Conservation (phyloP, 2,329 filamentous ascomycete species). For the Sordariomycetes sp. region DNA sequence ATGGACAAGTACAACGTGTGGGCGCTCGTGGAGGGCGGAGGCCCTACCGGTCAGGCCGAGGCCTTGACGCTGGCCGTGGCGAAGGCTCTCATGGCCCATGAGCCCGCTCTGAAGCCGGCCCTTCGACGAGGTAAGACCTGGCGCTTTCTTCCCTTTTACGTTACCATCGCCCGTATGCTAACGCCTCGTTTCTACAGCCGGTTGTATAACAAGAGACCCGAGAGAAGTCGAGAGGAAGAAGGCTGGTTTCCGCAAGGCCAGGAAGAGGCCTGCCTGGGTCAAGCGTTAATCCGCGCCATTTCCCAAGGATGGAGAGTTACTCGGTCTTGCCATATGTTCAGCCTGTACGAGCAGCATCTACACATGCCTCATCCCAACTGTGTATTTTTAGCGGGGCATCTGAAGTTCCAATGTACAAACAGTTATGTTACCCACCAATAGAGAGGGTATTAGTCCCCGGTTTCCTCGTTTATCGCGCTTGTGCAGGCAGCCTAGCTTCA, state of each 20-base stretch:
- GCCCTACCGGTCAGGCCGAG: conserved; percentile 90
- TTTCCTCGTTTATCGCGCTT: background rate
- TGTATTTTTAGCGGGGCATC: conserved; percentile 6
- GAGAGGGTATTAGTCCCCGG: background rate
- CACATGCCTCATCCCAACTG: background rate
- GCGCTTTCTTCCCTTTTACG: background rate
- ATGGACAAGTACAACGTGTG: conserved; percentile 97
- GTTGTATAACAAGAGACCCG: conserved; percentile 80
- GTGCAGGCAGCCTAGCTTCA: background rate
- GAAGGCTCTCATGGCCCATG: conserved; percentile 79
- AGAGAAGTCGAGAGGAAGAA: conserved; percentile 97
- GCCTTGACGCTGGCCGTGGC: conserved; percentile 82
- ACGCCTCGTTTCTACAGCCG: conserved; percentile 47
- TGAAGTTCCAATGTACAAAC: conserved; percentile 3
- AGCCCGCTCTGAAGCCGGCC: conserved; percentile 79
- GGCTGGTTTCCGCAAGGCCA: conserved; percentile 86
- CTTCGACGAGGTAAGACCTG: conserved; percentile 67
- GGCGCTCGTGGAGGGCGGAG: conserved; percentile 72
- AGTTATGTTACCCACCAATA: background rate
- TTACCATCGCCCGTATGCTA: conserved; percentile 19
- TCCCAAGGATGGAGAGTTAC: background rate
- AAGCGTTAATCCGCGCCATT: conserved; percentile 43
- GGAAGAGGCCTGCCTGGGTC: conserved; percentile 98
- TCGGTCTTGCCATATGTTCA: background rate
- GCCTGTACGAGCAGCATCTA: background rate